A percentile compares a stretch with the other conserved stretches of the same genome.
Conservation (phyloP, 2,329 filamentous ascomycete species). For the Phaeophleospora eucalypticola region DNA sequence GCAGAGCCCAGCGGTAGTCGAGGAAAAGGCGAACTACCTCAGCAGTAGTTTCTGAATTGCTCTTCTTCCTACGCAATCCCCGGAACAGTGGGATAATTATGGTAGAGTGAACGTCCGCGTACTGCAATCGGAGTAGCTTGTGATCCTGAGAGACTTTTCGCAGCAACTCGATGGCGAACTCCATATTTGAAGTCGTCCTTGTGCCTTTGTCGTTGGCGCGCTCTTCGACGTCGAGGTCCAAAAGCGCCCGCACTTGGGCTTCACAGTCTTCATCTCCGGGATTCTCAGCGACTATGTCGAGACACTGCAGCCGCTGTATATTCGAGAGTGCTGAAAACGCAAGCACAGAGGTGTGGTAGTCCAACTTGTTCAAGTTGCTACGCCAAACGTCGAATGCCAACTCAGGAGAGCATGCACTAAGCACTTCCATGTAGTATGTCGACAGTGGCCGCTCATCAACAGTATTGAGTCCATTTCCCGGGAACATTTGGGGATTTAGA, state of each 20-base stretch:
- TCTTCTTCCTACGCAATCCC: conserved; percentile 1
- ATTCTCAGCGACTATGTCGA: too few relatives aligned
- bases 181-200: conserved; percentile 1
- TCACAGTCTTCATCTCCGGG: too few relatives aligned
- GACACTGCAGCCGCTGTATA: too few relatives aligned
- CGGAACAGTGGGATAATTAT: conserved; percentile 7
- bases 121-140: neutral
- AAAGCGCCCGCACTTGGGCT: too few relatives aligned
- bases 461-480: conserved; percentile 6
- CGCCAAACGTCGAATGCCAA: neutral
- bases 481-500: conserved; percentile 11
- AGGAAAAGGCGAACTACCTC: neutral
- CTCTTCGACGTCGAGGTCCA: neutral
- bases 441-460: conserved; percentile 17
- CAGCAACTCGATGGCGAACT: conserved; percentile 8
- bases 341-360: neutral
- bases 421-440: conserved; percentile 8
- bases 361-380: neutral
- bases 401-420: conserved; percentile 18
- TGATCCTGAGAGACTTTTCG: conserved; percentile 1
- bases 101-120: neutral
- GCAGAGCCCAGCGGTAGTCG: neutral
- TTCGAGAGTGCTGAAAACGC: neutral
- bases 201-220: neutral
- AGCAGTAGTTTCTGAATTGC: neutral